Evolutionary conservation across 208 protist genomes (phyloP).

Genomic region (Hexamita inflata): DNA sequence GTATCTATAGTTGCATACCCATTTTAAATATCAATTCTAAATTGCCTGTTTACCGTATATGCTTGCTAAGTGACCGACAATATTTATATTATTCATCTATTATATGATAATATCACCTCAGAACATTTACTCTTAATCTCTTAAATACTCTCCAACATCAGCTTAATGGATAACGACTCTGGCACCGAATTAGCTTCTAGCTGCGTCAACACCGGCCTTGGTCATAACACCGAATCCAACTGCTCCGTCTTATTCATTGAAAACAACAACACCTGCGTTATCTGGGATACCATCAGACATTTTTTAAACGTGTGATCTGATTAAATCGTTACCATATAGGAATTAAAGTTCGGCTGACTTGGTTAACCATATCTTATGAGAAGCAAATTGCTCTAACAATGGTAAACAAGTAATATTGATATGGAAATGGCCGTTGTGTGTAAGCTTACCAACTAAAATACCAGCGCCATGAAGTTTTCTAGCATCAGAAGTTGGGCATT

Average conservation of each 20-base stretch:
- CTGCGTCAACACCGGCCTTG: slow-evolving; percentile 1
- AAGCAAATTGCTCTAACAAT: slow-evolving; percentile 7
- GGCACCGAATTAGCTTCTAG: background rate
- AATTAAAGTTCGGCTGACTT: background rate
- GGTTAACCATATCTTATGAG: background rate
- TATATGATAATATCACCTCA: slow-evolving; percentile 1
- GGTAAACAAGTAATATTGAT: background rate
- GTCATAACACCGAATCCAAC: slow-evolving; percentile 20
- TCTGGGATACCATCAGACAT: slow-evolving; percentile 20
- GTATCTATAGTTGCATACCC: too few relatives aligned
- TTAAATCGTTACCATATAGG: slow-evolving; percentile 25
- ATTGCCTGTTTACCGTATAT: too few relatives aligned
- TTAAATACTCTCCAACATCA: slow-evolving; percentile 22
- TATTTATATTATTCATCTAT: too few relatives aligned
- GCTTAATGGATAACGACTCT: slow-evolving; percentile 15
- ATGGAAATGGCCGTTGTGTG: slow-evolving; percentile 9
- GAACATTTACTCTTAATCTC: slow-evolving; percentile 14
- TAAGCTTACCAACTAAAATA: slow-evolving; percentile 13
- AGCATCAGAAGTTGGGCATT: too few relatives aligned
- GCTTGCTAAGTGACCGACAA: too few relatives aligned
- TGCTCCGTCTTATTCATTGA: background rate
- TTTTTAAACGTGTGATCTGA: background rate
- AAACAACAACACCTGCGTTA: slow-evolving; percentile 3
- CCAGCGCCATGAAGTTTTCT: slow-evolving; percentile 7
- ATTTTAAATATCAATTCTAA: too few relatives aligned